These are phyloP conservation scores for Eucalyptus polybractea DNA, from an alignment of 345 rosid genomes.

Conservation along the genomic window DNA sequence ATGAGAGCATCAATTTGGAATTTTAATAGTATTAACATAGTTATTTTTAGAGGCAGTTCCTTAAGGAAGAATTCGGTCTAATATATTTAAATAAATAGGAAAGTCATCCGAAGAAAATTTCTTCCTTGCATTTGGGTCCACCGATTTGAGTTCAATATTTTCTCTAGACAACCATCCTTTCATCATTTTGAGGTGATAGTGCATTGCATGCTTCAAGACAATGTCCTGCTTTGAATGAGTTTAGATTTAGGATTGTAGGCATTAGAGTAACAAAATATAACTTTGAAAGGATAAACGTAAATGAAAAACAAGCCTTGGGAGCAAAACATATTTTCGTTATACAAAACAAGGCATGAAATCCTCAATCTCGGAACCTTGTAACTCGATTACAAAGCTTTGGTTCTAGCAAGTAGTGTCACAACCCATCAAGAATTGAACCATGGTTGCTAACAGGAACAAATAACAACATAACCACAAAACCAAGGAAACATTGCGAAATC, in stretches of 20 bases:
- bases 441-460: neutral
- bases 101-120: neutral
- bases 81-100: neutral
- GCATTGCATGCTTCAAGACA: neutral
- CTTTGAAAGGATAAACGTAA: neutral
- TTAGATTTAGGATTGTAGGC: neutral
- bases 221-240: neutral
- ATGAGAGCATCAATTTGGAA: neutral
- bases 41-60: too few species aligned
- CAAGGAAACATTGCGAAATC: too few species aligned
- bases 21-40: neutral
- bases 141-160: neutral
- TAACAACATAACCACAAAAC: neutral
- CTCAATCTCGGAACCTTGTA: neutral
- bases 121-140: neutral
- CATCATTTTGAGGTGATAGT: neutral
- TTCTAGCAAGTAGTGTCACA: neutral
- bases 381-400: neutral
- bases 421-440: neutral
- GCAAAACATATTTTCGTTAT: neutral
- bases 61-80: neutral
- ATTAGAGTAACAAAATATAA: neutral
- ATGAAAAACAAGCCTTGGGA: neutral
- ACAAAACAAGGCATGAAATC: neutral
- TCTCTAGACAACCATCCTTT: neutral